Percentiles rank a stretch among this genome's conserved stretches.
phyloP scores from a whole-genome alignment of 805 yeast genomes.

The Candida morakotiae region DNA sequence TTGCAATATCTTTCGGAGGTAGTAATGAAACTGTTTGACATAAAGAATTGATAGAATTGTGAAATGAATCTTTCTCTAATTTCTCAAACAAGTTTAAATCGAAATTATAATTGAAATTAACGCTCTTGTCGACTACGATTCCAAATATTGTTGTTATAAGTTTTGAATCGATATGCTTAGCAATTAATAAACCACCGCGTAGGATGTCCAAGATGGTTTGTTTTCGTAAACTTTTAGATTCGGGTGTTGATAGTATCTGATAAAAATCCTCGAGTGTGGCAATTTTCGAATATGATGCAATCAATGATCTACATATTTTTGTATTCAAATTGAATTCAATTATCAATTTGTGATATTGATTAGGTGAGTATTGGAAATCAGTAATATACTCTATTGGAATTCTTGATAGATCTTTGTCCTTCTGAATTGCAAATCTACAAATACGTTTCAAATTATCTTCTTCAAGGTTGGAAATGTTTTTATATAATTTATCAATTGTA shows the following conservation, averaged over 20 bases:
- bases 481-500: not conserved
- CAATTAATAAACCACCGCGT: constrained; percentile 5
- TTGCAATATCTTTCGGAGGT: constrained; percentile 14
- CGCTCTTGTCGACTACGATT: too few relatives aligned
- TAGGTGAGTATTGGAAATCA: not conserved
- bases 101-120: too few relatives aligned
- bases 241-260: not conserved
- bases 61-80: constrained; percentile 11
- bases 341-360: constrained; percentile 4
- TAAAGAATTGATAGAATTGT: constrained; percentile 22
- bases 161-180: constrained; percentile 2
- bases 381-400: not conserved
- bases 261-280: not conserved
- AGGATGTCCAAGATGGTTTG: constrained; percentile 9
- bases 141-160: too few relatives aligned
- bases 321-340: not conserved
- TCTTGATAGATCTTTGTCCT: not conserved
- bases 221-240: not conserved
- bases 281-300: not conserved
- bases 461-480: not conserved
- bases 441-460: not conserved
- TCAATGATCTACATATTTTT: not conserved
- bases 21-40: constrained; percentile 26
- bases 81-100: not conserved
- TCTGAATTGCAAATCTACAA: not conserved